Evolutionary conservation across 176 grass and related monocot genomes (phyloP).

Genomic region (Miscanthus lutarioriparius): DNA sequence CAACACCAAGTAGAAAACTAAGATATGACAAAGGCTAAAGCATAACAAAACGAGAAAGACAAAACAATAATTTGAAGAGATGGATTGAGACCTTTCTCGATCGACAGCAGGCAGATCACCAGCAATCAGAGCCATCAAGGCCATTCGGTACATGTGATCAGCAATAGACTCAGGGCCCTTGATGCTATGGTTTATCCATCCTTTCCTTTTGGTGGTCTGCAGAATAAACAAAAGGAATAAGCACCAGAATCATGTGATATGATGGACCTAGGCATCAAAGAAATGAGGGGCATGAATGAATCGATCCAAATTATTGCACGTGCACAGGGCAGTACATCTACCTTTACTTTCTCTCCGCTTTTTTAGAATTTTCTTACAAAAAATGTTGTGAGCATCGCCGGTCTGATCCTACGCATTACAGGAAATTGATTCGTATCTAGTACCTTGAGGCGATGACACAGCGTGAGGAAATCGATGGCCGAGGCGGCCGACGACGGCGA

Average conservation of each 20-base stretch:
- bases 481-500: slow-evolving; percentile 51
- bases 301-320: background rate
- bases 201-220: slow-evolving; percentile 96
- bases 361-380: background rate
- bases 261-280: background rate
- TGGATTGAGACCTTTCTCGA: slow-evolving; percentile 65
- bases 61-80: slow-evolving; percentile 16
- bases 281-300: background rate
- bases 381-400: background rate
- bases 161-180: slow-evolving; percentile 92
- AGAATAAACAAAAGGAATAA: slow-evolving; percentile 1
- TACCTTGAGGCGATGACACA: slow-evolving; percentile 95
- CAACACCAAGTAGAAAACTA: slow-evolving; percentile 13
- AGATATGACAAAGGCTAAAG: background rate
- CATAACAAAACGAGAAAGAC: background rate
- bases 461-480: slow-evolving; percentile 89
- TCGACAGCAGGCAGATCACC: slow-evolving; percentile 63
- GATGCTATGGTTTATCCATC: slow-evolving; percentile 92
- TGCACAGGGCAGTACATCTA: background rate
- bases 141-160: slow-evolving; percentile 99
- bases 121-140: slow-evolving; percentile 84
- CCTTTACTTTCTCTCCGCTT: background rate
- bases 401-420: background rate
- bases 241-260: slow-evolving; percentile 8
- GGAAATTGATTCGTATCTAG: background rate